Percentiles rank a stretch among this genome's conserved stretches.
These are phyloP conservation scores for Austroboletus festivus DNA, from an alignment of 768 basidiomycete genomes.

Conservation along the genomic window DNA sequence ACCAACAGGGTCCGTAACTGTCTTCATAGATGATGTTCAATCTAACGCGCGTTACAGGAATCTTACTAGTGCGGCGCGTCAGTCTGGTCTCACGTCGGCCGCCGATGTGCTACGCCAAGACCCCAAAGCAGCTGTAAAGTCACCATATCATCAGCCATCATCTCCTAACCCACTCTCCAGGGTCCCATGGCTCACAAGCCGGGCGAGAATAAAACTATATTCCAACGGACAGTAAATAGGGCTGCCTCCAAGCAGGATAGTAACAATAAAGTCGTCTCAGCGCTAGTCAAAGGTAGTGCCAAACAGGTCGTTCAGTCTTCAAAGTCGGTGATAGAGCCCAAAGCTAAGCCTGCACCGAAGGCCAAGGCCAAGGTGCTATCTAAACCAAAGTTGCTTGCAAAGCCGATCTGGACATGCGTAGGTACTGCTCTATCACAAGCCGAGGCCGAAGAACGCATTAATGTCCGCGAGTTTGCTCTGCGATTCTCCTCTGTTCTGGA, in stretches of 20 bases:
- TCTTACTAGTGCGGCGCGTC: conserved; percentile 36
- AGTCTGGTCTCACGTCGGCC: conserved; percentile 37
- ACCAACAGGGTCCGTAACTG: conserved; percentile 50
- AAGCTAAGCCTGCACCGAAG: conserved; percentile 18
- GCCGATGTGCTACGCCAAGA: conserved; percentile 36
- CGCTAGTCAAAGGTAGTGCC: conserved; percentile 9
- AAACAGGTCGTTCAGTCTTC: conserved; percentile 4
- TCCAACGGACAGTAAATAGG: conserved; percentile 5
- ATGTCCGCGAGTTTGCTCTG: conserved; percentile 71
- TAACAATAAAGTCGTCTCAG: conserved; percentile 10
- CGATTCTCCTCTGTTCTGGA: conserved; percentile 58
- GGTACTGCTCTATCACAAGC: conserved; percentile 40
- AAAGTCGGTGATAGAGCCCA: conserved; percentile 14
- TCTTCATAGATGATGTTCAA: background rate
- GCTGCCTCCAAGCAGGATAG: conserved; percentile 1
- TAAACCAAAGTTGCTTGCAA: conserved; percentile 40
- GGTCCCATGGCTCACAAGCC: conserved; percentile 28
- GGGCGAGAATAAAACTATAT: conserved; percentile 18
- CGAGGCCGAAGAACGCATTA: conserved; percentile 58
- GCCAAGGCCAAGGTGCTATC: conserved; percentile 25
- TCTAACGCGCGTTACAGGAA: conserved; percentile 31
- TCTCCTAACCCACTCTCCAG: conserved; percentile 17
- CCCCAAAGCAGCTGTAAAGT: conserved; percentile 31
- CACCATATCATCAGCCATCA: background rate
- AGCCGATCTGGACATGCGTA: conserved; percentile 53